Base-by-base conservation (phyloP, 352 stramenopile species). In the Pythium aquatile region DNA sequence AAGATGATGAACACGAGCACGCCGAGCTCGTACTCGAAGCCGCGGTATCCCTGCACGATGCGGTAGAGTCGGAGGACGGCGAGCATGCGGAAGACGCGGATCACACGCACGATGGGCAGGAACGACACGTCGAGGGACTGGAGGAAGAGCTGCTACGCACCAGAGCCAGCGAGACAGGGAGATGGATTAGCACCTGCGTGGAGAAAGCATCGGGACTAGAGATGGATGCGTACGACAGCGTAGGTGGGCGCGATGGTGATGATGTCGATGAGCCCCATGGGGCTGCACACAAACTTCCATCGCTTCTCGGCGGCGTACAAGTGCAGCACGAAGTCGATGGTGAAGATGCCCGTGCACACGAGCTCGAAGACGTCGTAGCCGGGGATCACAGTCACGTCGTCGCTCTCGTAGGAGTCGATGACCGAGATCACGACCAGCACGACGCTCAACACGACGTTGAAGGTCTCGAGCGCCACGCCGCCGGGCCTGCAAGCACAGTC, bases 1-100 rank as follows among this genome's bases (percentile, higher is more conserved):
- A 79, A 72, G 54, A 85, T 75, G 53, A 83, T 73, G 56, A 89
- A 87, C n/a, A 69, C 60, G 42, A 89, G 73, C 44, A 89, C 80
- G 0, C 66, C 70, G 37, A 85, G 75, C 59, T 85, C 76, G 54
- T 89, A 89, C 44, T 89, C 78, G 40, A 80, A 87, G 51, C 80
- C 80, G 7, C 75, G 65, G 40, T 87, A 80, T 9, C 78, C 72
- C 58, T 83, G 68, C 7, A 87, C 61, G 33, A 89, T 71, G 28
- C 77, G 77, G 49, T 87, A 86, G n/a, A 89, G 71, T 4, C 80
- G 73, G 26, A 87, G 58, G 11, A 89, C 76, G 5, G 74, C 63
- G 5, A 89, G 70, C 55, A 85, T 79, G 5, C 80, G 78, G 47
- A 89, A 87, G 51, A 89, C 72, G 35, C 80, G 78, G 5, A 77